phyloP scores from a whole-genome alignment of 1,139 yeast species.

The Scheffersomyces segobiensis region DNA sequence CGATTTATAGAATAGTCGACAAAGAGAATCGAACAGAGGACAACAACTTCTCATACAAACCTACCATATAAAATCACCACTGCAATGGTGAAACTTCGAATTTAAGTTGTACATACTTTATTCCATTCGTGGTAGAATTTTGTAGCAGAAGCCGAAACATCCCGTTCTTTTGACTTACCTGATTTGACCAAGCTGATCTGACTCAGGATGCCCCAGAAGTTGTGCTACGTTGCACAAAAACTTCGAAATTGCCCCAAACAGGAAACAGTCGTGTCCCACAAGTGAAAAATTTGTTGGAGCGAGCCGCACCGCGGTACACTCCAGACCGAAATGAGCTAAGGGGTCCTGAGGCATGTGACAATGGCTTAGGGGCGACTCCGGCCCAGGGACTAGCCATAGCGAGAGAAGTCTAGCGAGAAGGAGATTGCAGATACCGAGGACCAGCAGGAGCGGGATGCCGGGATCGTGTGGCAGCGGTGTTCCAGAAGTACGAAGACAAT shows the following conservation, averaged over 20 bases:
- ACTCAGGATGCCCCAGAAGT: neutral
- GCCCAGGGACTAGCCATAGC: neutral
- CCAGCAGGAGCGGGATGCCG: neutral
- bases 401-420: neutral
- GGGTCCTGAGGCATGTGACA: neutral
- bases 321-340: neutral
- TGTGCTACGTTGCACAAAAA: neutral
- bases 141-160: slow-evolving; percentile 61
- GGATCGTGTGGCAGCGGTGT: neutral
- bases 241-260: neutral
- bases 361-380: neutral
- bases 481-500: neutral
- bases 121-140: slow-evolving; percentile 53
- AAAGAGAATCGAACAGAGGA: too few species aligned
- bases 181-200: neutral
- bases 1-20: too few species aligned
- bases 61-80: too few species aligned
- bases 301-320: neutral
- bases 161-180: slow-evolving; percentile 19
- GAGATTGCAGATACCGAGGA: neutral
- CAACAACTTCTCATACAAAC: too few species aligned
- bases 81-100: neutral
- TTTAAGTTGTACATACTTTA: slow-evolving; percentile 14
- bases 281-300: neutral
- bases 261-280: neutral